phyloP scores from a whole-genome alignment of 139 green algal species.

The Picochlorum costavermella region DNA sequence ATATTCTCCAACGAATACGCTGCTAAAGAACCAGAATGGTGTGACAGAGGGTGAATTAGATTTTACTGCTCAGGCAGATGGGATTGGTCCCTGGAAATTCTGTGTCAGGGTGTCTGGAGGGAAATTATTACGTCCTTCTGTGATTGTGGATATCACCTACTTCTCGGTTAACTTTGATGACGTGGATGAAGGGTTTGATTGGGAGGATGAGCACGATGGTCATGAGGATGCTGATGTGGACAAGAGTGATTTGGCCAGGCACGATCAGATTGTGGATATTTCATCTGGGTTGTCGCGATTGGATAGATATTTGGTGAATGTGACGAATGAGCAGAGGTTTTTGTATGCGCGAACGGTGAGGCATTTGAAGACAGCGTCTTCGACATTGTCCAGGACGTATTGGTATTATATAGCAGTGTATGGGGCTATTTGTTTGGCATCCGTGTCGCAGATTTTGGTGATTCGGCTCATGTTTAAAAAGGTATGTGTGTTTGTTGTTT shows the following conservation, averaged over 20 bases:
- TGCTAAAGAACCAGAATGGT: conserved; percentile 17
- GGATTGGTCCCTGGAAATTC: conserved; percentile 23
- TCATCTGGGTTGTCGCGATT: conserved; percentile 23
- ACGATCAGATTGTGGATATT: conserved; percentile 27
- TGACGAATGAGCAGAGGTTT: conserved; percentile 32
- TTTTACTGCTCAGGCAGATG: not conserved
- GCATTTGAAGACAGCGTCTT: conserved; percentile 28
- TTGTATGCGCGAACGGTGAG: conserved; percentile 25
- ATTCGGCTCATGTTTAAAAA: conserved; percentile 16
- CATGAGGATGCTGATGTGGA: conserved; percentile 4
- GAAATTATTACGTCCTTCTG: conserved; percentile 29
- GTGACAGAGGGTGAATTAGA: conserved; percentile 25
- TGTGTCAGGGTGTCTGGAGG: conserved; percentile 31
- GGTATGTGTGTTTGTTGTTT: not conserved
- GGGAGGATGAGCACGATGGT: conserved; percentile 2
- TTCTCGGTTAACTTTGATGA: conserved; percentile 33
- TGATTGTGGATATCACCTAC: conserved; percentile 31
- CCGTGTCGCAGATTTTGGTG: conserved; percentile 19
- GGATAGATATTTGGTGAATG: conserved; percentile 33
- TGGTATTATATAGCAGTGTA: conserved; percentile 30
- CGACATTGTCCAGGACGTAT: conserved; percentile 21
- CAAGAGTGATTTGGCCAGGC: conserved; percentile 2
- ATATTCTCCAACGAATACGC: conserved; percentile 16
- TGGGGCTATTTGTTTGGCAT: conserved; percentile 15
- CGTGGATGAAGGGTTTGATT: conserved; percentile 1